Evolutionary conservation across 176 grass and related monocot species (phyloP), one percentile per base, ranked within the genome.

Genomic region (Dendrocalamus sinicus): DNA sequence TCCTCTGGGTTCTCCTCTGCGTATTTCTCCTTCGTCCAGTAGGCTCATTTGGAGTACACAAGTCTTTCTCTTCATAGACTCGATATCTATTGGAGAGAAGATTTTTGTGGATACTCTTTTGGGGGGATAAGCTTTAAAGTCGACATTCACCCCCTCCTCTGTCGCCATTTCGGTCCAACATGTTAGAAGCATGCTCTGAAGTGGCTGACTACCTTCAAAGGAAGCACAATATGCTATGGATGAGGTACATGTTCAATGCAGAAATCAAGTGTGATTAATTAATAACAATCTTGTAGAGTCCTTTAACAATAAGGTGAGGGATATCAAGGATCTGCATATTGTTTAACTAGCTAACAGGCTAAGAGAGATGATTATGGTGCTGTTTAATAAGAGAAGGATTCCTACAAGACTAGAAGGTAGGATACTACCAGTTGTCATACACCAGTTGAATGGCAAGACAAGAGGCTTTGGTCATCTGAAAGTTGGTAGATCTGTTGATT

Each of bases 401-500:
- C 40, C 58, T 11, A 14, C 28, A 11, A 64, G 41, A 4, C 13
- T 64, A 1, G 0, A 9, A 64, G 41, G 76, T 0, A 79, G n/a
- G 15, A 64, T 79, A 5, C 39, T 79, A 9, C 58, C 23, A 28
- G 15, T 8, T 26, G 4, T 63, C 7, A 46, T 61, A 45, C 35
- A 77, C 0, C 5, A 48, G 6, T 35, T 76, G 11, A 23, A 77
- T 22, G 53, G 1, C 1, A 77, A 5, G 20, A 24, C 69, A 7
- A 72, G 22, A 72, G 43, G 19, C 2, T 5, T 70, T 23, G 1
- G 15, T 6, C 40, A 23, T 13, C 7, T 41, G 0, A 39, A 14
- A 2, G 7, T 9, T 3, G 1, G 3, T 7, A 4, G 0, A 20
- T 24, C 0, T 24, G 22, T 0, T 12, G 4, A 48, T 24, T 72